Base-by-base conservation (phyloP, 192 early-diverging fungal genomes). In the Rhizophlyctis rosea region DNA sequence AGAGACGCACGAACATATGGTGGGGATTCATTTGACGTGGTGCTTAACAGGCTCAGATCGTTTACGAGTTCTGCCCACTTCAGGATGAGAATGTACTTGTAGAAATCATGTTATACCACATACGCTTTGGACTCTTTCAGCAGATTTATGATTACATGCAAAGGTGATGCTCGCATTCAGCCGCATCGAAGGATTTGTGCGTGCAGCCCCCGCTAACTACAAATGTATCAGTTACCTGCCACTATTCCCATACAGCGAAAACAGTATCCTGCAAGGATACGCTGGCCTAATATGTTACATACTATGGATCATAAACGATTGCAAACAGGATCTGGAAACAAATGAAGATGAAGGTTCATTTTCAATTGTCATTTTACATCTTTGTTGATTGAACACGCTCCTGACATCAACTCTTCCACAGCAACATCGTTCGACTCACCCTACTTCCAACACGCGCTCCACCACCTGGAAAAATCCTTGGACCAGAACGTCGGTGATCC, bases 231-330 rank as follows among this genome's bases (percentile, higher is more conserved):
- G 64, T 5, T 68, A 68, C 51, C 49, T 68, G 4, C 47, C 50
- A 23, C 34, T 49, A 7, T 61, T 61, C 47, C 67, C 67, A 18
- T 68, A 68, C 31, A 68, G 55, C 33, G 59, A 68, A 52, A 29
- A 68, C 50, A 59, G 59, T n/a, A 24, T 11, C 0, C 53, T 68
- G 28, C 44, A 61, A 7, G 67, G 67, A 23, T 68, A 68, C 54
- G 58, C 59, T 16, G 67, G 67, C 23, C 11, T 68, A 13, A 16
- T 68, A 9, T 62, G 36, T 27, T 68, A 62, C 33, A 44, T 68
- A 3, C 27, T 68, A 14, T 68, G 67, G 67, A n/a, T n/a, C n/a
- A n/a, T n/a, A n/a, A n/a, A n/a, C 65, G 65, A 4, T 9, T 60
- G 31, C 21, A 30, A n/a, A n/a, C n/a, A n/a, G n/a, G n/a, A n/a